Evolutionary conservation across 2,329 filamentous ascomycete species (phyloP).

Genomic region (Ceratocystis albifundus): DNA sequence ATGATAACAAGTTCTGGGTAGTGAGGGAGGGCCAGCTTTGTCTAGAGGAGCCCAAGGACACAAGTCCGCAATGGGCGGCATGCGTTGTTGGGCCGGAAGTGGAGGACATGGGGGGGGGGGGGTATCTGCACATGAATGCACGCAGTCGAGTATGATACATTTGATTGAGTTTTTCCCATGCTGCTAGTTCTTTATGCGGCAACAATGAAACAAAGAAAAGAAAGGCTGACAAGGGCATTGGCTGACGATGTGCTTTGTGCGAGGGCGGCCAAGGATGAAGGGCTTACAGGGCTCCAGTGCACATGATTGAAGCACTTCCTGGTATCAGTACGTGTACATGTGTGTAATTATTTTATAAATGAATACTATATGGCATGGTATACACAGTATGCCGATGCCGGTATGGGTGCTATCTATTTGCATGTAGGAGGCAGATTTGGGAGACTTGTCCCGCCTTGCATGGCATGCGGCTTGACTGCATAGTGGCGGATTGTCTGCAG

Average conservation of each 20-base stretch:
- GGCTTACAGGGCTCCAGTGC: background rate
- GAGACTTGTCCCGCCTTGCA: too few relatives aligned
- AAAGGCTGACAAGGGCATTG: background rate
- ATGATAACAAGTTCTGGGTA: background rate
- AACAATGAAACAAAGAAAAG: background rate
- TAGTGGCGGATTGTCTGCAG: too few relatives aligned
- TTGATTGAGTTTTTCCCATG: background rate
- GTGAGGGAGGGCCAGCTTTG: background rate
- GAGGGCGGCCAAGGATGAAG: background rate
- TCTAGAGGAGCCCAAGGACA: background rate
- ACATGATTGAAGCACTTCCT: background rate
- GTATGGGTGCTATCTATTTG: too few relatives aligned
- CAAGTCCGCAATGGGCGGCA: background rate
- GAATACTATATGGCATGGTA: too few relatives aligned
- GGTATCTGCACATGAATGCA: background rate
- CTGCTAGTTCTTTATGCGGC: background rate
- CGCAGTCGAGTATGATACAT: background rate
- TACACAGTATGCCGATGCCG: too few relatives aligned
- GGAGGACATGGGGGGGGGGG: too few relatives aligned
- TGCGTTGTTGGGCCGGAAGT: constrained; percentile 10
- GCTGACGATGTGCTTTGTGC: background rate
- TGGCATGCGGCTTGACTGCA: too few relatives aligned
- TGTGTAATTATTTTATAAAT: background rate
- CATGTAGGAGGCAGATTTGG: too few relatives aligned
- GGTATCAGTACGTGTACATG: background rate